Evolutionary conservation across 164 flowering plant genomes (phyloP).

Genomic region (Warburgia ugandensis): DNA sequence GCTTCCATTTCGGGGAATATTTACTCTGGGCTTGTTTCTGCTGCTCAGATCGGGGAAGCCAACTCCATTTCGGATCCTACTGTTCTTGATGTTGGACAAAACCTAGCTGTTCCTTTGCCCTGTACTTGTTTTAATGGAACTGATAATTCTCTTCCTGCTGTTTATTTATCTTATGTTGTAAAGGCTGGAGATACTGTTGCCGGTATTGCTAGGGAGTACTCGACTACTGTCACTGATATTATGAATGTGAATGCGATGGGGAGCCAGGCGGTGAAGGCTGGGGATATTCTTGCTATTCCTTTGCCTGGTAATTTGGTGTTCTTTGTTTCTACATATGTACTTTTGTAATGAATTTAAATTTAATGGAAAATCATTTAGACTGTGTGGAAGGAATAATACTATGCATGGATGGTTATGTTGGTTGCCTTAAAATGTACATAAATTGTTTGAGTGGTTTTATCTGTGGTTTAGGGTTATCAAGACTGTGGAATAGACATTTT

Average conservation of each 20-base stretch:
- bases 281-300: conserved; percentile 83
- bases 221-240: conserved; percentile 65
- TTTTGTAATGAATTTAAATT: too few species aligned
- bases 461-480: too few species aligned
- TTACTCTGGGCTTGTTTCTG: conserved; percentile 67
- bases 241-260: conserved; percentile 88
- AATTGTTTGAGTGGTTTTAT: too few species aligned
- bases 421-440: too few species aligned
- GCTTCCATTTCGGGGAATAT: conserved; percentile 43
- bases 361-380: too few species aligned
- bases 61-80: conserved; percentile 56
- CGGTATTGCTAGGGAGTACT: conserved; percentile 52
- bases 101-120: conserved; percentile 66
- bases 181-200: conserved; percentile 40
- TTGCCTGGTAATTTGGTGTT: conserved; percentile 56
- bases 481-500: too few species aligned
- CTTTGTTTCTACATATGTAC: too few species aligned
- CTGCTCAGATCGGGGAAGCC: conserved; percentile 78
- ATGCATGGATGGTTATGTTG: too few species aligned
- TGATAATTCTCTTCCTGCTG: conserved; percentile 62
- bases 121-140: conserved; percentile 82
- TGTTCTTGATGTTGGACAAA: conserved; percentile 53
- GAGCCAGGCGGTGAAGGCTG: conserved; percentile 34
- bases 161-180: conserved; percentile 75
- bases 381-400: too few species aligned